Conservation (phyloP, 2,329 filamentous ascomycete species). For the Penicillium sp. region DNA sequence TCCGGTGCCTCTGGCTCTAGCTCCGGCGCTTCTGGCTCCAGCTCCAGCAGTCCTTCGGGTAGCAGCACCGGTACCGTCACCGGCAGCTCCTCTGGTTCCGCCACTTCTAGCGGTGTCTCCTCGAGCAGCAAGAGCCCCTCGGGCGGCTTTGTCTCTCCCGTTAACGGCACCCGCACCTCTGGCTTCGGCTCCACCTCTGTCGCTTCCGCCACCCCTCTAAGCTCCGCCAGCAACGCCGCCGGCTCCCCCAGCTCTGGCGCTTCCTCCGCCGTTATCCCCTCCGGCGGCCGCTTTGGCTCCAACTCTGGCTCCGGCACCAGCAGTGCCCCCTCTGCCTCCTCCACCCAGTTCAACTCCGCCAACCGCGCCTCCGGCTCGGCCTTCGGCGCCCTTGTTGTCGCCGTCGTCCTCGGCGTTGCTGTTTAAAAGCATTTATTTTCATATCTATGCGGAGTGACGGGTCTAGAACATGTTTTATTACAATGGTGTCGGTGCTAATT, state of each 20-base stretch:
- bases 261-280: constrained; percentile 1
- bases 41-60: constrained; percentile 15
- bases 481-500: not conserved
- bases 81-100: not conserved
- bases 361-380: constrained; percentile 13
- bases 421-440: constrained; percentile 12
- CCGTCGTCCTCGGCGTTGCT: constrained; percentile 21
- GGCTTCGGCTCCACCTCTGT: constrained; percentile 4
- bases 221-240: constrained; percentile 11
- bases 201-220: constrained; percentile 4
- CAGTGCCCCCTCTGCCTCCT: constrained; percentile 4
- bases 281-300: constrained; percentile 5
- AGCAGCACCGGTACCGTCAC: constrained; percentile 6
- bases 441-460: constrained; percentile 14
- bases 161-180: constrained; percentile 1
- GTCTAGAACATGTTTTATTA: not conserved
- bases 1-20: not conserved
- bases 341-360: not conserved
- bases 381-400: constrained; percentile 18
- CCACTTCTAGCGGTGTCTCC: not conserved
- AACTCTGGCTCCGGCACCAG: constrained; percentile 6
- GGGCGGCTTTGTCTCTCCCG: constrained; percentile 1
- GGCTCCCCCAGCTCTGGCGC: constrained; percentile 9
- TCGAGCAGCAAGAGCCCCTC: not conserved
- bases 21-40: not conserved